Base-by-base conservation (phyloP, 306 rosid species). In the Trifolium subterraneum region DNA sequence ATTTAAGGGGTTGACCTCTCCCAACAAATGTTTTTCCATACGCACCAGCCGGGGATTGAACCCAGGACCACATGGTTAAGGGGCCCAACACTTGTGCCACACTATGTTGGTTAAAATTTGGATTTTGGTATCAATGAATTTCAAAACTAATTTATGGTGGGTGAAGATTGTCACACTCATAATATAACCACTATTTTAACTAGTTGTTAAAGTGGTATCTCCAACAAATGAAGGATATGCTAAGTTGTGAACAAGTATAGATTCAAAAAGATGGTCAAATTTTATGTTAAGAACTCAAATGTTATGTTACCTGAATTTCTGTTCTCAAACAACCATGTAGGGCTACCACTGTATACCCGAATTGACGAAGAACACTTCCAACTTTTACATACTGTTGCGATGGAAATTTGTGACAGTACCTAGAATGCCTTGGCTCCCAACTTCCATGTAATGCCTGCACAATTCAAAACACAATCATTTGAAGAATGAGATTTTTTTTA, bases 341-440 rank as follows among this genome's bases (percentile, higher is more conserved):
- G 55, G 93, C 96, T 7, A 93, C 96, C n/a, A 93, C 86, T 0
- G 97, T 89, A 89, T 88, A 93, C 14, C 98, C 98, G 20, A 93
- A 93, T 44, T 91, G 92, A 64, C 98, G 98, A 80, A 93, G 89
- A 89, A 89, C 93, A 14, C 14, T 81, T 68, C 98, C 98, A 11
- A 93, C 74, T 85, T 91, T 93, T 16, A 93, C 97, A 66, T 93
- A 90, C 38, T 79, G 98, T 79, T 93, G 92, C 88, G 90, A 86
- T 73, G 98, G 98, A 71, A 85, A 80, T 70, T 70, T 86, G 71
- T 87, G 76, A 65, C 95, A 90, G 64, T 90, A 84, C 75, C 88
- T 87, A 8, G 92, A 85, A 78, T 89, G 92, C 75, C 93, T 89
- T 50, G 98, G 98, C 80, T 93, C 98, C 97, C 98, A 93, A 81